phyloP scores from a whole-genome alignment of 441 rosid genomes.

The Bocquillonia castaneifolia region DNA sequence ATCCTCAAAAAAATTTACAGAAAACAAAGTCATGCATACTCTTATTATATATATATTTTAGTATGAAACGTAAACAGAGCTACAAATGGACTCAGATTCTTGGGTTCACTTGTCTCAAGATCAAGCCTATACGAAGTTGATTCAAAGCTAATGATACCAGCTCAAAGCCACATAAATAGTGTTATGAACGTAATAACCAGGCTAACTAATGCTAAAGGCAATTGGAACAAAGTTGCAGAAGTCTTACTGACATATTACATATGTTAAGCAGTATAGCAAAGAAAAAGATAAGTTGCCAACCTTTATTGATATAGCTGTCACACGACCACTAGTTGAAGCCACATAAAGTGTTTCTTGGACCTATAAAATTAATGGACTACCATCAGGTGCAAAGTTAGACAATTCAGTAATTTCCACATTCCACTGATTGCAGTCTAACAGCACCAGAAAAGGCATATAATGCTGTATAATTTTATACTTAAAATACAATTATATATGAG shows the following conservation, averaged over 20 bases:
- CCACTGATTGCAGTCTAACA: background rate
- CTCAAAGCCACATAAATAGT: conserved; percentile 49
- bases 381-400: conserved; percentile 18
- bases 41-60: background rate
- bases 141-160: background rate
- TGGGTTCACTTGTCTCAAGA: background rate
- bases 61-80: background rate
- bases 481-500: background rate
- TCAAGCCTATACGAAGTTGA: background rate
- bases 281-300: conserved; percentile 28
- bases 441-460: background rate
- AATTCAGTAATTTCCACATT: conserved; percentile 8
- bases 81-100: background rate
- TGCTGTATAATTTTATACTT: background rate
- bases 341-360: conserved; percentile 49
- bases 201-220: background rate
- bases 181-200: conserved; percentile 40
- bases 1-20: background rate
- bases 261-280: background rate
- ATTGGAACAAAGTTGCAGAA: background rate
- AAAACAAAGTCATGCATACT: background rate
- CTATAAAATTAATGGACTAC: conserved; percentile 32
- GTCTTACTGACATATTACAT: background rate
- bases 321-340: conserved; percentile 80
- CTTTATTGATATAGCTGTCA: conserved; percentile 73